A percentile compares a stretch with the other conserved stretches of the same genome.
Evolutionary conservation across 345 rosid genomes (phyloP).

Genomic region (Noccaea bulbosa): DNA sequence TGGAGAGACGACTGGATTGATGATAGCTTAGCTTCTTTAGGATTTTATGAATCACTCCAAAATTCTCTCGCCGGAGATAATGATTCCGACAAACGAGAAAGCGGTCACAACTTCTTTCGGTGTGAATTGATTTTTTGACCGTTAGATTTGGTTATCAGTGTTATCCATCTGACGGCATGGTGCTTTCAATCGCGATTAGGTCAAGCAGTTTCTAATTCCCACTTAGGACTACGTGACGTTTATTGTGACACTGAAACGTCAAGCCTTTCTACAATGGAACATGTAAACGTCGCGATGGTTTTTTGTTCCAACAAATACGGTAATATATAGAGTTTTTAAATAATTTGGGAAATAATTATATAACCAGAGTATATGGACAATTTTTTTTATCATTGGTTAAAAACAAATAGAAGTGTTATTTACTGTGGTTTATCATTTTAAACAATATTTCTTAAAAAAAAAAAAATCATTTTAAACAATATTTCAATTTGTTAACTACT

Average conservation of each 20-base stretch:
- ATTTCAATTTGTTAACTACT: too few relatives aligned
- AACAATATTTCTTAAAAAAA: too few relatives aligned
- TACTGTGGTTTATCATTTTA: too few relatives aligned
- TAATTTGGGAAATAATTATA: too few relatives aligned
- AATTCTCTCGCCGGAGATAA: not conserved
- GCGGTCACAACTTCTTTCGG: not conserved
- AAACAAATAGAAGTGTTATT: too few relatives aligned
- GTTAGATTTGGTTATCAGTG: not conserved
- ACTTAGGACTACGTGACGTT: slow-evolving; percentile 24
- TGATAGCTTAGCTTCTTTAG: too few relatives aligned
- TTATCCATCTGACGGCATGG: slow-evolving; percentile 20
- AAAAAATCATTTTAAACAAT: too few relatives aligned
- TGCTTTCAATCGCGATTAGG: not conserved
- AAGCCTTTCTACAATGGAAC: not conserved
- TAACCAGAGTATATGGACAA: too few relatives aligned
- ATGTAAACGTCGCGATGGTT: slow-evolving; percentile 6
- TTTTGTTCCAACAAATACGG: not conserved
- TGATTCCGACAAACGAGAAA: not conserved
- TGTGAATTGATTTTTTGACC: not conserved
- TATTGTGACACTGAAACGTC: not conserved
- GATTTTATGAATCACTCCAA: slow-evolving; percentile 1
- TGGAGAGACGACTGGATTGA: not conserved
- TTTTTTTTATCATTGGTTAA: too few relatives aligned
- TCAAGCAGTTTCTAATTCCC: not conserved
- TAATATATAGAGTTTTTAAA: too few relatives aligned